Conservation (phyloP, 164 flowering plant species). For the Paratinospora sagittata region DNA sequence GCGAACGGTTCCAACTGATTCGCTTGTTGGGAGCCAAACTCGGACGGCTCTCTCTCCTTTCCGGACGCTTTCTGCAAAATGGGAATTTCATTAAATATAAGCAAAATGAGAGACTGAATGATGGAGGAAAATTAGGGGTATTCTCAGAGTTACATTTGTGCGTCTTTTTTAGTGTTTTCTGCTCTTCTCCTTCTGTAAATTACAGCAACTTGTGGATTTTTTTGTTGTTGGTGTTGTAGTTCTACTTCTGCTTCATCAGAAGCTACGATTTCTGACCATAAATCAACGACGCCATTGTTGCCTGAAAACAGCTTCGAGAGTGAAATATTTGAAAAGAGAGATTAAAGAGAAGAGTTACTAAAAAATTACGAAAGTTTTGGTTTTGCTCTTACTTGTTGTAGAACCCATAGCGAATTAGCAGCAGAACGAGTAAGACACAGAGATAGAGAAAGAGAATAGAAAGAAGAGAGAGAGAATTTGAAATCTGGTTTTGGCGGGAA, state of each 20-base stretch:
- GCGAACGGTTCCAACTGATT: slow-evolving; percentile 85
- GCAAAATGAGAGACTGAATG: background rate
- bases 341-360: background rate
- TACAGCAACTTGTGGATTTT: slow-evolving; percentile 24
- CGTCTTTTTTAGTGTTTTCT: slow-evolving; percentile 8
- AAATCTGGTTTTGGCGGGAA: slow-evolving; percentile 2
- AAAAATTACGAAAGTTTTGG: background rate
- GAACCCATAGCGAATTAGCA: slow-evolving; percentile 10
- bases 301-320: slow-evolving; percentile 12
- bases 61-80: slow-evolving; percentile 22
- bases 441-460: background rate
- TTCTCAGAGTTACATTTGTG: slow-evolving; percentile 7
- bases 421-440: background rate
- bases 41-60: slow-evolving; percentile 25
- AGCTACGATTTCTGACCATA: slow-evolving; percentile 49
- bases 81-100: background rate
- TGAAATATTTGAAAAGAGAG: background rate
- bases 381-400: slow-evolving; percentile 7
- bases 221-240: background rate
- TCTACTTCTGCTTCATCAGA: slow-evolving; percentile 21
- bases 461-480: slow-evolving; percentile 5
- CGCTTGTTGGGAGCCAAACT: slow-evolving; percentile 41
- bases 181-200: slow-evolving; percentile 40
- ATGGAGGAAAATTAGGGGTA: background rate
- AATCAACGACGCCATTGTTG: slow-evolving; percentile 20